Base-by-base conservation (phyloP, 169 alveolate species). In the Babesia bigemina region DNA sequence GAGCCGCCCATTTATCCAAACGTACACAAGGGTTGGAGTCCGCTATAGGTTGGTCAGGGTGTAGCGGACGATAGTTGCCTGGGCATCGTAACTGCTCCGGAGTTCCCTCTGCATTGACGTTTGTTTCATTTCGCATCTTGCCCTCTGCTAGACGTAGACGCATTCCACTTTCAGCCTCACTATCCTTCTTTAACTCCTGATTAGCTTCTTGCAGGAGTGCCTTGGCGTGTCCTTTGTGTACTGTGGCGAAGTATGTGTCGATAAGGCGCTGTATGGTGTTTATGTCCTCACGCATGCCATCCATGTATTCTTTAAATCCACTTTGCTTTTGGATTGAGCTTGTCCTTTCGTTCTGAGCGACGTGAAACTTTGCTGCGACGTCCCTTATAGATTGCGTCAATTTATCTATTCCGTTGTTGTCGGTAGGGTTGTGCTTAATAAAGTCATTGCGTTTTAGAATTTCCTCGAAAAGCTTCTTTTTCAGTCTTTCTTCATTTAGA, bases 301-400 rank as follows among this genome's bases (percentile, higher is more conserved):
- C 65, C 76, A 67, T 49, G 66, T 67, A 67, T 53, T 67, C 76
- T 65, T 67, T 67, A 28, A 67, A 67, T 0, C 76, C 76, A 42
- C 50, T 67, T 22, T 67, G 76, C 55, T 67, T 67, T 28, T 67
- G 66, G 14, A 67, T 55, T n/a, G 76, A 63, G 33, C 47, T 33
- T 2, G 76, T 53, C 36, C 53, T 67, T 21, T 67, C 56, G 52
- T 55, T 67, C 24, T 67, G 76, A 1, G 57, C 56, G 21, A 8
- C 29, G 44, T 67, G 76, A 17, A 67, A 67, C 0, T 50, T 45
- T 0, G 53, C 55, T 29, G 76, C 76, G 10, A 67, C 6, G 14
- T 28, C 21, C 14, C 56, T 63, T 7, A 67, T 67, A 2, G 16
- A 49, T 19, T 28, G 45, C 1, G 76, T 67, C 22, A 67, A 39